phyloP scores from a whole-genome alignment of 2,329 filamentous ascomycete species.

The Calonectria henricotiae region DNA sequence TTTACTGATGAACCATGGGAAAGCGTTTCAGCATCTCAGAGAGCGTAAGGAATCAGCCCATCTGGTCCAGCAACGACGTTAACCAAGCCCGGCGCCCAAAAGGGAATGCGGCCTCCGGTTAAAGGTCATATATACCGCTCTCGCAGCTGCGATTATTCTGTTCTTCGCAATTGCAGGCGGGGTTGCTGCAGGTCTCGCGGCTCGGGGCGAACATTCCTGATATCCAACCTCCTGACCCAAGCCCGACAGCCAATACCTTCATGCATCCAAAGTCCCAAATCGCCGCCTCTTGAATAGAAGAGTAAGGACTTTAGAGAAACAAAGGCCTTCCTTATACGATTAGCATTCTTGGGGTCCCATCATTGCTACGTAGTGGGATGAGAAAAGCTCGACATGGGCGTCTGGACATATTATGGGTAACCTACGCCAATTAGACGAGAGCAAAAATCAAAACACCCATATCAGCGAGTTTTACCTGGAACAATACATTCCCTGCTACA shows the following conservation, averaged over 20 bases:
- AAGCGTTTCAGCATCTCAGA: not conserved
- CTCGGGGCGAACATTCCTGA: not conserved
- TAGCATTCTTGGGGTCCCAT: constrained; percentile 5
- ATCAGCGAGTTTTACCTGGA: not conserved
- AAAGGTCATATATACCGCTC: not conserved
- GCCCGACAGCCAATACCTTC: not conserved
- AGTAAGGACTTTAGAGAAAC: not conserved
- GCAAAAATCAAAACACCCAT: constrained; percentile 17
- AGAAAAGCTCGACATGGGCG: not conserved
- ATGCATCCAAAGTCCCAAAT: constrained; percentile 12
- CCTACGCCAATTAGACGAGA: not conserved
- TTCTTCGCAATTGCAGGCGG: not conserved
- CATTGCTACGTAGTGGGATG: not conserved
- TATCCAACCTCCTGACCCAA: not conserved
- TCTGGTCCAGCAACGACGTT: not conserved
- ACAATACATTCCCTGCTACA: not conserved
- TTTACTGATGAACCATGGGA: not conserved
- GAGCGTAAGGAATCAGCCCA: not conserved
- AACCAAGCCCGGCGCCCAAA: constrained; percentile 3
- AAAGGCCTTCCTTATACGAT: not conserved
- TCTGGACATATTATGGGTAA: not conserved
- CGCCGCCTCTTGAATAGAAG: not conserved
- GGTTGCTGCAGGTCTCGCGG: not conserved
- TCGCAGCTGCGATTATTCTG: not conserved
- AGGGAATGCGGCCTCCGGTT: not conserved